Conservation (phyloP, 1,139 yeast genomes). For the Lodderomyces beijingensis region DNA sequence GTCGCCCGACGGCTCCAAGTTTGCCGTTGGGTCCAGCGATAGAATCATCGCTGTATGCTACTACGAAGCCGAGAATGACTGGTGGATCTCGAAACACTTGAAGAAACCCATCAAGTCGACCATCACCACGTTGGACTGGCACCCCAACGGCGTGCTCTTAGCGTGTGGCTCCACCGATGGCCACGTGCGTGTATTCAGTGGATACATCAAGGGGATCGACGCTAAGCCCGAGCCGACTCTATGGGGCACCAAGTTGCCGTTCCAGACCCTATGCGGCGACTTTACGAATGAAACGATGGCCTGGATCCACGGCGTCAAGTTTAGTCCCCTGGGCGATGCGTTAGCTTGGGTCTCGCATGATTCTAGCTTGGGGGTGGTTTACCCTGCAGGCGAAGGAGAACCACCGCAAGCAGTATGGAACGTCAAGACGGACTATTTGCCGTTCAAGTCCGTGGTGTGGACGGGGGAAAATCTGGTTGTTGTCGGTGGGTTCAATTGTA, state of each 20-base stretch:
- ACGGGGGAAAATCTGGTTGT: constrained; percentile 60
- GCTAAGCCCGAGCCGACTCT: constrained; percentile 73
- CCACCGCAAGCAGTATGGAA: constrained; percentile 38
- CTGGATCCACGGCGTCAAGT: constrained; percentile 90
- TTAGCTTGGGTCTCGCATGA: constrained; percentile 80
- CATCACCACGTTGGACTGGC: constrained; percentile 86
- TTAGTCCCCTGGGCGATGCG: constrained; percentile 75
- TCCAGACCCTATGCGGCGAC: constrained; percentile 90
- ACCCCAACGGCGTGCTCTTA: constrained; percentile 83
- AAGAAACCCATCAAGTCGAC: constrained; percentile 91
- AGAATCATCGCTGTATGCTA: constrained; percentile 93
- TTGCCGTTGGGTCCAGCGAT: constrained; percentile 97
- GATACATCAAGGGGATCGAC: constrained; percentile 86
- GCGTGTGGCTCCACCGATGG: constrained; percentile 96
- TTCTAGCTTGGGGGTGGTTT: constrained; percentile 69
- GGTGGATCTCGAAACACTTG: constrained; percentile 99
- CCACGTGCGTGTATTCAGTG: constrained; percentile 90
- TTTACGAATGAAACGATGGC: constrained; percentile 72
- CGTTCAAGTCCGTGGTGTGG: constrained; percentile 75
- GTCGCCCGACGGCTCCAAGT: constrained; percentile 91
- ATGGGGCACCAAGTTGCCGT: constrained; percentile 96
- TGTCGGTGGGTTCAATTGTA: constrained; percentile 92
- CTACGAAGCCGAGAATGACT: constrained; percentile 92
- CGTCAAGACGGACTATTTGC: constrained; percentile 71
- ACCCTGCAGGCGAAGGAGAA: constrained; percentile 70